Percentiles rank a stretch among this genome's conserved stretches.
Conservation (phyloP, 257 asterid species). For the Knoxia roxburghii region DNA sequence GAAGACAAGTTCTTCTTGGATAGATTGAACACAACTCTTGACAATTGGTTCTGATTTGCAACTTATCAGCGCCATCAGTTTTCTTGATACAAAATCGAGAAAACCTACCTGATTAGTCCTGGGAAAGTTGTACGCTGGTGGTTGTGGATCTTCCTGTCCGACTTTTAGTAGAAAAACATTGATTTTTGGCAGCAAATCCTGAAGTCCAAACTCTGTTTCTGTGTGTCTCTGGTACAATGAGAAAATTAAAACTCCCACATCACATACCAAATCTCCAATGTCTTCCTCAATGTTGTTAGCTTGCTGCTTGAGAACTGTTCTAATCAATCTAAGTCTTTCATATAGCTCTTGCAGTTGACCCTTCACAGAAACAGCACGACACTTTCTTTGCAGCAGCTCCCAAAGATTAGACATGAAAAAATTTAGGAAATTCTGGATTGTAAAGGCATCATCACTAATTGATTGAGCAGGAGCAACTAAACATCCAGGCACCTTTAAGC, state of each 20-base stretch:
- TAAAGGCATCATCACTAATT: neutral
- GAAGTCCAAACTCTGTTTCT: neutral
- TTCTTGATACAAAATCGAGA: neutral
- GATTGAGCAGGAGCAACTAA: neutral
- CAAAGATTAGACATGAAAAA: neutral
- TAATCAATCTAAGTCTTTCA: neutral
- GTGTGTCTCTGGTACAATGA: neutral
- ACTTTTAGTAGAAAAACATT: neutral
- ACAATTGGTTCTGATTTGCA: neutral
- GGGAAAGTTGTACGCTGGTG: neutral
- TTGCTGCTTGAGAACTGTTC: neutral
- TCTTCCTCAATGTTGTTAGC: neutral
- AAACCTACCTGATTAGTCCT: neutral
- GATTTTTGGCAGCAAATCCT: neutral
- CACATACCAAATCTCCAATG: neutral
- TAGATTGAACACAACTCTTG: neutral
- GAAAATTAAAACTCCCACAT: neutral
- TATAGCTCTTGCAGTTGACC: neutral
- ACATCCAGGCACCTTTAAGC: no score
- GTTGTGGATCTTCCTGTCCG: neutral
- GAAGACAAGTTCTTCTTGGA: neutral
- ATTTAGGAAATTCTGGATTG: neutral
- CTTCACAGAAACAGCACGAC: neutral
- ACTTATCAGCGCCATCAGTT: neutral
- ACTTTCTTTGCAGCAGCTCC: neutral